These are phyloP conservation scores for Penicillium occitanis DNA, from an alignment of 2,329 filamentous ascomycete species.

Conservation along the genomic window DNA sequence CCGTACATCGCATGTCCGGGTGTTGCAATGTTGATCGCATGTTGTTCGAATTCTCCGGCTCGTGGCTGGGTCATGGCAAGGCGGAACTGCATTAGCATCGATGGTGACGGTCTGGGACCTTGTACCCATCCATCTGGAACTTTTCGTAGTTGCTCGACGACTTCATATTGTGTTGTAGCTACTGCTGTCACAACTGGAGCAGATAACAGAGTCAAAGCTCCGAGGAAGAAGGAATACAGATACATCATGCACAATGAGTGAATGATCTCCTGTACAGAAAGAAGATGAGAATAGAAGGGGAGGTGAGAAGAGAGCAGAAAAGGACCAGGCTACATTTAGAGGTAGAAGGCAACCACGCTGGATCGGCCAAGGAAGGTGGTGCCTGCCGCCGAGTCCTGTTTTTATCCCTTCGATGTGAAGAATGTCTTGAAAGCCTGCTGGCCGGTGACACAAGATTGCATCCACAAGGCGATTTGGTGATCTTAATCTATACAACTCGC, in stretches of 20 bases:
- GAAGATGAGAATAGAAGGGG: neutral
- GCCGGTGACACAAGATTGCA: neutral
- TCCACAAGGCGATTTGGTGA: neutral
- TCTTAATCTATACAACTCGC: neutral
- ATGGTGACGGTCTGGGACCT: conserved; percentile 30
- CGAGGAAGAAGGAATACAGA: conserved; percentile 8
- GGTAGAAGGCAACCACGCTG: conserved; percentile 1
- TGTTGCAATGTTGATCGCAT: conserved; percentile 61
- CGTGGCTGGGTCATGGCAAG: conserved; percentile 53
- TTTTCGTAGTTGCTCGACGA: conserved; percentile 32
- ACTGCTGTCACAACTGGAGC: neutral
- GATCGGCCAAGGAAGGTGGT: neutral
- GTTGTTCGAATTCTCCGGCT: conserved; percentile 55
- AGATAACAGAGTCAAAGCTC: conserved; percentile 9
- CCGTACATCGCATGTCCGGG: conserved; percentile 61
- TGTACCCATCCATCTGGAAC: conserved; percentile 38
- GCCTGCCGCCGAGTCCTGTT: neutral
- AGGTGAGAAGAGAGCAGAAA: neutral
- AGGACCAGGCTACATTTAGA: neutral
- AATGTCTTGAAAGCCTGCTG: neutral
- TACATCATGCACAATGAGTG: conserved; percentile 10
- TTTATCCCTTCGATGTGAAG: conserved; percentile 8
- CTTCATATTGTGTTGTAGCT: conserved; percentile 13
- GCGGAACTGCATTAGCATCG: conserved; percentile 49
- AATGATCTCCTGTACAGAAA: neutral